These are phyloP conservation scores for Hymenoscyphus salicellus DNA, from an alignment of 2,329 filamentous ascomycete species.

Conservation along the genomic window DNA sequence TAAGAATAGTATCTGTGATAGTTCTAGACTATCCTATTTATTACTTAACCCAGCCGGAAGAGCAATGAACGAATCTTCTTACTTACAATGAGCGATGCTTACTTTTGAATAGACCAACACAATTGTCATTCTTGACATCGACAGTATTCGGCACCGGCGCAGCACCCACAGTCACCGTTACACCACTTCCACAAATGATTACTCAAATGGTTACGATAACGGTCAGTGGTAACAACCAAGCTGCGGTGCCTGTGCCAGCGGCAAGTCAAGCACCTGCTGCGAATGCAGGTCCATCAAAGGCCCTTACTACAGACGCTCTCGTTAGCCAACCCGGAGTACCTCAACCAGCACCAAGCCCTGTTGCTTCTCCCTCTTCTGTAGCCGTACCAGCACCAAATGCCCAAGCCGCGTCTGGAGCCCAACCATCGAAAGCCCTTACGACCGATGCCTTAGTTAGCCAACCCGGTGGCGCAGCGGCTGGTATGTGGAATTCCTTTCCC, in stretches of 20 bases:
- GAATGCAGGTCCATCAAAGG: not conserved
- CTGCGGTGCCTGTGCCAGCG: slow-evolving; percentile 2
- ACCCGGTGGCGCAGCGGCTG: not conserved
- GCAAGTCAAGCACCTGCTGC: no score
- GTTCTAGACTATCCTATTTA: not conserved
- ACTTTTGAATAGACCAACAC: slow-evolving; percentile 17
- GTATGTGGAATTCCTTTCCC: not conserved
- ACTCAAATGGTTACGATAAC: slow-evolving; percentile 23
- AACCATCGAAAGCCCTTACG: not conserved
- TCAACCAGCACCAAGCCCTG: no score
- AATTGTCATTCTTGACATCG: slow-evolving; percentile 40
- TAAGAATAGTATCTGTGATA: not conserved
- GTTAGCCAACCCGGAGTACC: no score
- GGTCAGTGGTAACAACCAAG: slow-evolving; percentile 9
- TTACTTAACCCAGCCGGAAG: not conserved
- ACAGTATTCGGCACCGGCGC: slow-evolving; percentile 37
- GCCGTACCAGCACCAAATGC: not conserved
- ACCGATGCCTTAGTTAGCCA: no score
- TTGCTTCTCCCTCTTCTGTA: not conserved
- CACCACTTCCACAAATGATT: slow-evolving; percentile 33
- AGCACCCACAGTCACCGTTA: slow-evolving; percentile 40
- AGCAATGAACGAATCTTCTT: not conserved
- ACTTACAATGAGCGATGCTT: not conserved
- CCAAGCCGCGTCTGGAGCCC: not conserved
- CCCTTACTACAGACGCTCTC: not conserved